Evolutionary conservation across 306 rosid genomes (phyloP), one percentile per base, ranked within the genome.

Genomic region (Sicyos baderoa): DNA sequence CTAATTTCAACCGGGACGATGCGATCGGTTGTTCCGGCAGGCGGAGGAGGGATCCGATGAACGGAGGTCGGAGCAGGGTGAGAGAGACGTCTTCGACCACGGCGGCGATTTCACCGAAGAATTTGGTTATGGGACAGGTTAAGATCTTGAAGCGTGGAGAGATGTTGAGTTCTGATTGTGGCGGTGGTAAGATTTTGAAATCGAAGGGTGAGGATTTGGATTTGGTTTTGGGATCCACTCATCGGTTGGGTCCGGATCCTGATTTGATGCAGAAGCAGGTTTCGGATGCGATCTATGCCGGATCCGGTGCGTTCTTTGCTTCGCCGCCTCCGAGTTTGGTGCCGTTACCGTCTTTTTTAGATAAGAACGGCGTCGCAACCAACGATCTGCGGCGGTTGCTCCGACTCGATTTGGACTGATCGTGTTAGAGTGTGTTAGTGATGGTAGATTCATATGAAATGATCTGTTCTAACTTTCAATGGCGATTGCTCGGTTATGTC

Each of bases 111-210:
- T 71, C 82, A 1, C 49, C 77, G 2, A 32, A 40, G 37, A 83
- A 67, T 4, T 72, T 87, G 63, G 84, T 83, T 23, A 80, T 83
- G 85, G 96, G 90, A 13, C 79, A 89, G 54, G 90, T 87, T 29
- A 86, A 82, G 85, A 91, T 91, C 75, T 87, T 91, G n/a, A 87
- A 81, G 82, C 85, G 97, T 37, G 92, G 96, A 13, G 96, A 86
- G 76, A 51, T 48, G 40, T 80, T 82, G 82, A 63, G 23, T 32
- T 49, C 70, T 32, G 78, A 62, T 29, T 45, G 9, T 57, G 72
- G 0, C 2, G 68, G 51, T 0, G 76, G 37, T 45, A 68, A 73
- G 44, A 59, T 42, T 1, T 44, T 44, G 54, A 54, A 42, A 45
- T 11, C 18, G 68, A 52, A 27, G n/a, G 79, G 16, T 18, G 71